Percentiles rank a stretch among this genome's conserved stretches.
Conservation (phyloP, 345 rosid genomes). For the Camelina hispida region DNA sequence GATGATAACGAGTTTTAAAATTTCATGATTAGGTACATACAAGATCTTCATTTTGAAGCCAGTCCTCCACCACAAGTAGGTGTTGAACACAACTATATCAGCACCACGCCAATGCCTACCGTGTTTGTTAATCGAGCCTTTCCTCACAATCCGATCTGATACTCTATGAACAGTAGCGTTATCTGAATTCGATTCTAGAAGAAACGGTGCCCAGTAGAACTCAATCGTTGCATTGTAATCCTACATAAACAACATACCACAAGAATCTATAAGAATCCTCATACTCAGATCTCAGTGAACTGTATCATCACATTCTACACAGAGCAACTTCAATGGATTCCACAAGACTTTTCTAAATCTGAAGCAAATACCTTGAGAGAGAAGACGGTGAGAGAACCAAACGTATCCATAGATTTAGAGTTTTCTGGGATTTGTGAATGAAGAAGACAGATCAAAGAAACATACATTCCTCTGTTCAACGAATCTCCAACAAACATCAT, state of each 20-base stretch:
- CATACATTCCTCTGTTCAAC: slow-evolving; percentile 84
- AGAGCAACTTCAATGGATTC: slow-evolving; percentile 15
- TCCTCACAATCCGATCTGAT: slow-evolving; percentile 74
- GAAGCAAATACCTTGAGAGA: slow-evolving; percentile 64
- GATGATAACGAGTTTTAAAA: not conserved
- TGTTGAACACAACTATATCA: slow-evolving; percentile 80
- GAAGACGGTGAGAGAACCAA: slow-evolving; percentile 74
- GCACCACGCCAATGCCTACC: slow-evolving; percentile 81
- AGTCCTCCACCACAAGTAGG: slow-evolving; percentile 94
- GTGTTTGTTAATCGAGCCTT: slow-evolving; percentile 76
- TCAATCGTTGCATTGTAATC: slow-evolving; percentile 89
- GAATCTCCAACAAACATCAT: slow-evolving; percentile 96
- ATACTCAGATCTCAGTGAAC: slow-evolving; percentile 15
- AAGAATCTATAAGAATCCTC: slow-evolving; percentile 14
- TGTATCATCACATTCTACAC: slow-evolving; percentile 16
- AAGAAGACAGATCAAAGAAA: slow-evolving; percentile 84
- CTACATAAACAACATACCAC: slow-evolving; percentile 23
- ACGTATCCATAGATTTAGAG: slow-evolving; percentile 81
- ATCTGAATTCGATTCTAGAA: slow-evolving; percentile 85
- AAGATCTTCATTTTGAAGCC: slow-evolving; percentile 75
- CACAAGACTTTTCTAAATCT: slow-evolving; percentile 25
- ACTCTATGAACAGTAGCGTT: slow-evolving; percentile 76
- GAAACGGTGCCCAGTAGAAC: slow-evolving; percentile 97
- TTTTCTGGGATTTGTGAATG: slow-evolving; percentile 69
- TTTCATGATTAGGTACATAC: slow-evolving; percentile 40